Base-by-base conservation (phyloP, 1,139 yeast species). In the Yamadazyma oceani region DNA sequence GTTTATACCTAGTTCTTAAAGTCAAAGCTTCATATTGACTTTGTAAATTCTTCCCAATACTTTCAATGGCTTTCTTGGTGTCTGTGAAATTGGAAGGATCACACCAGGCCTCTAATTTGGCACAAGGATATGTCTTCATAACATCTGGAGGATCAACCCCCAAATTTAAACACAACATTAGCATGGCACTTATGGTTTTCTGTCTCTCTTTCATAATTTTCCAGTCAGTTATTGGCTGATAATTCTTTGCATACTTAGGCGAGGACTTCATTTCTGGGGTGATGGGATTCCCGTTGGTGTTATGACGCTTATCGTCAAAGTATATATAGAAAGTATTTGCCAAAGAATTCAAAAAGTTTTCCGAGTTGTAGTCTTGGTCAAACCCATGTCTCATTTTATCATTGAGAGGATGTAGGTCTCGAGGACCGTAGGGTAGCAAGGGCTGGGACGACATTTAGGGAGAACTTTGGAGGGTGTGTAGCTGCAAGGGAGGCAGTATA, bases 91-190 rank as follows among this genome's bases (percentile, higher is more conserved):
- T 70, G 21, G 85, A 68, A 0, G 97, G 97, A 57, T 92, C 96
- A 22, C 92, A 80, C 90, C 97, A 90, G 1, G 97, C 86, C 63
- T 94, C 98, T 31, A 83, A 65, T 51, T 85, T 82, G 1, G 98
- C 96, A 55, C 96, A 87, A 1, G 97, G 97, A 46, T 86, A 90
- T 0, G 97, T 89, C 59, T 89, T 88, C 62, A 87, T 80, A 26
- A 90, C 81, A 60, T 94, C 98, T 1, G 99, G 98, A 3, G 99
- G 98, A 49, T 92, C 97, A 2, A 92, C 97, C 4, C 98, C 97
- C 35, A 92, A 66, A 55, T 94, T 92, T 31, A 92, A 69, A 58
- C 99, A 92, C 35, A 92, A 65, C 37, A 92, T 90, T 21, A 92
- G 68, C 11, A 96, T 97, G 0, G 97, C 98, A 42, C 87, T 82